These are phyloP conservation scores for Acaromyces ingoldii DNA, from an alignment of 1,284 basidiomycete genomes.

Conservation along the genomic window DNA sequence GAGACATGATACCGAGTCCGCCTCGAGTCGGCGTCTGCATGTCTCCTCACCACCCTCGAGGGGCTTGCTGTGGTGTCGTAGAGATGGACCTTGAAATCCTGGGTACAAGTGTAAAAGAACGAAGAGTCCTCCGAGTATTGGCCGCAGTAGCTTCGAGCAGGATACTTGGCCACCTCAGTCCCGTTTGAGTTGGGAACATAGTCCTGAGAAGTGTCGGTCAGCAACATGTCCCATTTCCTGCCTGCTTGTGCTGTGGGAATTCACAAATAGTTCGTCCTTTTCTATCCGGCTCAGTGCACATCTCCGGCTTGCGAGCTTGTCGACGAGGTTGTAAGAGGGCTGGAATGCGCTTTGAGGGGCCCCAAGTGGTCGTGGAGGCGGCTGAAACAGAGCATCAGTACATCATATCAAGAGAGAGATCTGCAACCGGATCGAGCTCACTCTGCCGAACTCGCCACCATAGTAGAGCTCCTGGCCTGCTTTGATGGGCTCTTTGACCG, in stretches of 20 bases:
- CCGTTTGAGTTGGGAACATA: conserved; percentile 81
- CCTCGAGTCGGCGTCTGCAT: not conserved
- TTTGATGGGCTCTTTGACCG: conserved; percentile 62
- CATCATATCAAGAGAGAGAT: too few relatives aligned
- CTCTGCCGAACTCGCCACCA: conserved; percentile 78
- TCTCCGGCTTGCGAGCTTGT: conserved; percentile 2
- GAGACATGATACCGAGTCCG: not conserved
- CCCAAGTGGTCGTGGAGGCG: conserved; percentile 5
- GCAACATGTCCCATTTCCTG: not conserved
- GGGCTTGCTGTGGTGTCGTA: conserved; percentile 65
- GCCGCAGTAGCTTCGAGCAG: conserved; percentile 80
- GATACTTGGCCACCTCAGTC: conserved; percentile 76
- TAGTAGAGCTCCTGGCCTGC: conserved; percentile 67
- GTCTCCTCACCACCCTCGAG: not conserved
- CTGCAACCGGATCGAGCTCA: too few relatives aligned
- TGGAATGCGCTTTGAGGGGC: conserved; percentile 5
- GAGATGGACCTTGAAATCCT: conserved; percentile 79
- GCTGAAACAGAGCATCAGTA: too few relatives aligned
- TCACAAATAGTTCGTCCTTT: conserved; percentile 8
- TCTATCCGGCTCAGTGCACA: conserved; percentile 8
- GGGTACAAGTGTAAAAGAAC: conserved; percentile 53
- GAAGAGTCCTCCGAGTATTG: conserved; percentile 66
- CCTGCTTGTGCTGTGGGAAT: not conserved
- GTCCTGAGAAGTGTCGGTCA: conserved; percentile 7
- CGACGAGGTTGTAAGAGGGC: conserved; percentile 9